Evolutionary conservation across 371 early-diverging fungal species (phyloP), one percentile per base, ranked within the genome.

Genomic region (Sporodiniella umbellata): DNA sequence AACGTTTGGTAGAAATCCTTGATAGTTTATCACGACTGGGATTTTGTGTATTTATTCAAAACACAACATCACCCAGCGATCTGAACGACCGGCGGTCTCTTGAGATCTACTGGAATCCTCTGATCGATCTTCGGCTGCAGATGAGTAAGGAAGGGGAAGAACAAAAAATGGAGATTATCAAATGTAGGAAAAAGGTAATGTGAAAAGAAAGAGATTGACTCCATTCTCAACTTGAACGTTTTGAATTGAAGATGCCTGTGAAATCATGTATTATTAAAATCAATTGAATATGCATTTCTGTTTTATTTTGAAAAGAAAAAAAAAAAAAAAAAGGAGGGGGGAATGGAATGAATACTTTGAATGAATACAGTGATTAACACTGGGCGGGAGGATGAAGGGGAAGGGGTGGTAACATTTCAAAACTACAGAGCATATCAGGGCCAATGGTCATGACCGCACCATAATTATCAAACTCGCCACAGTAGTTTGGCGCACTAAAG

Each of bases 401-500:
- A n/a, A n/a, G n/a, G n/a, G n/a, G n/a, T n/a, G n/a, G 49, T 44
- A 61, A 33, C 22, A 61, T 24, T n/a, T 90, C 85, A 73, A 92
- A 91, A n/a, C 86, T 86, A 62, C 98, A 97, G 52, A 93, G 72
- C 38, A 97, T 71, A 33, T 91, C 87, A 51, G 89, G 85, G 54
- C 89, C 89, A 24, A 97, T 94, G 18, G 85, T 80, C 96, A 98
- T 93, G 57, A 96, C 89, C 2, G 92, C 96, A 2, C 94, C 94
- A 54, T 78, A 85, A 48, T 97, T 98, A 62, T 95, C 95, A 78
- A 96, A 97, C 65, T 96, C 97, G 25, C 97, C 98, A 65, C 99
- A 99, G 60, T 98, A 99, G 73, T 99, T 97, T 18, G 99, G 99
- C 4, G 99, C 99, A 21, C 92, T 91, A 62, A 98, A 99, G 24